phyloP scores from a whole-genome alignment of 306 rosid genomes.

The Acacia crassicarpa region DNA sequence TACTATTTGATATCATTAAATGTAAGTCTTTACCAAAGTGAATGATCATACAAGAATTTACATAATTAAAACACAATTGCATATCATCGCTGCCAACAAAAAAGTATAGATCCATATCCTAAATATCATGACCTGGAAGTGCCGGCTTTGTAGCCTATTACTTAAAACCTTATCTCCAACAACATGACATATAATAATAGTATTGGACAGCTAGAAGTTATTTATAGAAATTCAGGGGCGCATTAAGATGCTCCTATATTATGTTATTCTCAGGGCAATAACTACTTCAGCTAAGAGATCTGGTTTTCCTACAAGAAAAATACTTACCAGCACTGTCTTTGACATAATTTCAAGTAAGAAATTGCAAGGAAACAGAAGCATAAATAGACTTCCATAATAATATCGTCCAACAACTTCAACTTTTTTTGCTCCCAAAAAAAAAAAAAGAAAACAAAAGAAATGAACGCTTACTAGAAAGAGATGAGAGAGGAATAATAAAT shows the following conservation, averaged over 20 bases:
- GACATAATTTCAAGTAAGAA: not conserved
- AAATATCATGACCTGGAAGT: not conserved
- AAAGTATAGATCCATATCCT: not conserved
- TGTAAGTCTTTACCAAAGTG: slow-evolving; percentile 1
- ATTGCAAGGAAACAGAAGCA: not conserved
- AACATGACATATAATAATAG: not conserved
- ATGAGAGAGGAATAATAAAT: not conserved
- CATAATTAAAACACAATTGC: slow-evolving; percentile 14
- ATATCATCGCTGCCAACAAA: slow-evolving; percentile 15
- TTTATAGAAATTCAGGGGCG: not conserved
- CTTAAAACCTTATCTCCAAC: not conserved
- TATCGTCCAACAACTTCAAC: not conserved
- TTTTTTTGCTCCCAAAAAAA: not conserved
- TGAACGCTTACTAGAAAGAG: not conserved
- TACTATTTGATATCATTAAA: slow-evolving; percentile 20
- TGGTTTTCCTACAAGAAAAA: not conserved
- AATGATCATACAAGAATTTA: slow-evolving; percentile 12
- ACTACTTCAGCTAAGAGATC: not conserved
- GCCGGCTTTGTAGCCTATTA: slow-evolving; percentile 8
- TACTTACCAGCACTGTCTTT: not conserved
- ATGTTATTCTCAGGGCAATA: not conserved
- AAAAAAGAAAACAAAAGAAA: not conserved
- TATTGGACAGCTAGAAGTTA: not conserved
- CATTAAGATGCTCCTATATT: not conserved
- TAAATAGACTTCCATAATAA: not conserved